A percentile compares a stretch with the other conserved stretches of the same genome.
Conservation (phyloP, 2,329 filamentous ascomycete genomes). For the Aspergillus sojae region DNA sequence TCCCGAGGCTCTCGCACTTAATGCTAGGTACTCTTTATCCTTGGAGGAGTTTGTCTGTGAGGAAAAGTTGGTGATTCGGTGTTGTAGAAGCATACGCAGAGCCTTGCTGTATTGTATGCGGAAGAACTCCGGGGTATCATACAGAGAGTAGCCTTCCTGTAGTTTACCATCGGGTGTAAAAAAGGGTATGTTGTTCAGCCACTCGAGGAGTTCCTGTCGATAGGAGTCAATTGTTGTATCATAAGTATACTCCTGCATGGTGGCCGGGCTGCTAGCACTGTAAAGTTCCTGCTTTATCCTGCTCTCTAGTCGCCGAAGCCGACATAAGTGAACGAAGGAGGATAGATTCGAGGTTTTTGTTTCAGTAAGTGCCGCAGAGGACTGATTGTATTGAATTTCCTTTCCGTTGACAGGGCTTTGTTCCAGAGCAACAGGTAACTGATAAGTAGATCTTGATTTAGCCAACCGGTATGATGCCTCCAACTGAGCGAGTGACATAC, state of each 20-base stretch:
- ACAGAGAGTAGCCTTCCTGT: not conserved
- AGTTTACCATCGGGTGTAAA: not conserved
- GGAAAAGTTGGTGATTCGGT: not conserved
- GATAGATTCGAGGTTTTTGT: not conserved
- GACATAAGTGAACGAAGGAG: not conserved
- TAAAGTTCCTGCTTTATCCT: not conserved
- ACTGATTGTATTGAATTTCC: not conserved
- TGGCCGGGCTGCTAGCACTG: not conserved
- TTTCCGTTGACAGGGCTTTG: not conserved
- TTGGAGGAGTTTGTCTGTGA: not conserved
- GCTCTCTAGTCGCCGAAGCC: not conserved
- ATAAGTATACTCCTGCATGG: not conserved
- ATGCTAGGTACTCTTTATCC: not conserved
- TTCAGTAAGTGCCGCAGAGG: not conserved
- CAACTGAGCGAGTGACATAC: not conserved
- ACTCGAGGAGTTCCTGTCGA: not conserved
- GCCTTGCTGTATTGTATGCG: not conserved
- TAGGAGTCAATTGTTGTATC: not conserved
- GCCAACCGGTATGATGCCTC: not conserved
- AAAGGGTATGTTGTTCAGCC: not conserved
- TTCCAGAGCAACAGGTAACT: not conserved
- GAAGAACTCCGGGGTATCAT: not conserved
- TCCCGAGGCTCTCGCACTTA: not conserved
- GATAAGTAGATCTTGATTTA: not conserved
- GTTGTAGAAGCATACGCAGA: not conserved